These are phyloP conservation scores for Penicillium olsonii DNA, from an alignment of 2,329 filamentous ascomycete genomes.

Conservation along the genomic window DNA sequence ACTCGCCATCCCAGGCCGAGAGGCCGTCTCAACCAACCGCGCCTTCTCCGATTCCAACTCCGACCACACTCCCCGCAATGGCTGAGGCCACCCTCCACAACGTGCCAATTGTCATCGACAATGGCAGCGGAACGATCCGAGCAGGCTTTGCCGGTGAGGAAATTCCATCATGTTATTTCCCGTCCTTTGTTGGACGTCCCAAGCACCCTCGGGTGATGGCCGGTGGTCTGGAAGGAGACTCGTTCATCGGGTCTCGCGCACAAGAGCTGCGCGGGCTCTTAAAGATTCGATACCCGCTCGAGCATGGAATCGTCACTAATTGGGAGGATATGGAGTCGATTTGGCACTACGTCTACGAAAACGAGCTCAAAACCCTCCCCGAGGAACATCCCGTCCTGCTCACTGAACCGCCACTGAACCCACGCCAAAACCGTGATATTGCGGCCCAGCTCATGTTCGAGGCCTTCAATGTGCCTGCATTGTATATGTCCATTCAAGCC, in stretches of 20 bases:
- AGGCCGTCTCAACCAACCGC: slow-evolving; percentile 32
- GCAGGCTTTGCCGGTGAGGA: slow-evolving; percentile 97
- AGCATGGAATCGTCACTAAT: slow-evolving; percentile 97
- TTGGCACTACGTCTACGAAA: slow-evolving; percentile 96
- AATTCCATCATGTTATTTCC: slow-evolving; percentile 93
- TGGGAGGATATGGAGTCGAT: slow-evolving; percentile 99
- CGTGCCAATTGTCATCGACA: slow-evolving; percentile 97
- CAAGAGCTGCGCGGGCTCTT: slow-evolving; percentile 87
- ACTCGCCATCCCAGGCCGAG: slow-evolving; percentile 29
- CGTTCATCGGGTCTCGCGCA: slow-evolving; percentile 92
- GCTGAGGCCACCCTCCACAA: slow-evolving; percentile 78
- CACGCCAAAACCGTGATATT: slow-evolving; percentile 90
- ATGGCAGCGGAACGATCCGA: slow-evolving; percentile 95
- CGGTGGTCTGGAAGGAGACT: slow-evolving; percentile 93
- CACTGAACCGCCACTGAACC: slow-evolving; percentile 94
- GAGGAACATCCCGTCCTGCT: slow-evolving; percentile 98
- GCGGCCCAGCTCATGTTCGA: slow-evolving; percentile 98
- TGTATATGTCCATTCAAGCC: slow-evolving; percentile 96
- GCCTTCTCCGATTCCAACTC: slow-evolving; percentile 20
- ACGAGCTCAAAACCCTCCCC: slow-evolving; percentile 92
- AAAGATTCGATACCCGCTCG: slow-evolving; percentile 93
- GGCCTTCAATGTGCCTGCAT: slow-evolving; percentile 94
- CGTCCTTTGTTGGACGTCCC: slow-evolving; percentile 92
- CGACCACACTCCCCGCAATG: slow-evolving; percentile 47
- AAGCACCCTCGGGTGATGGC: slow-evolving; percentile 94